Percentiles rank a stretch among this genome's conserved stretches.
Conservation (phyloP, 225 moss, liverwort and hornwort genomes). For the Pseudoscleropodium purum region DNA sequence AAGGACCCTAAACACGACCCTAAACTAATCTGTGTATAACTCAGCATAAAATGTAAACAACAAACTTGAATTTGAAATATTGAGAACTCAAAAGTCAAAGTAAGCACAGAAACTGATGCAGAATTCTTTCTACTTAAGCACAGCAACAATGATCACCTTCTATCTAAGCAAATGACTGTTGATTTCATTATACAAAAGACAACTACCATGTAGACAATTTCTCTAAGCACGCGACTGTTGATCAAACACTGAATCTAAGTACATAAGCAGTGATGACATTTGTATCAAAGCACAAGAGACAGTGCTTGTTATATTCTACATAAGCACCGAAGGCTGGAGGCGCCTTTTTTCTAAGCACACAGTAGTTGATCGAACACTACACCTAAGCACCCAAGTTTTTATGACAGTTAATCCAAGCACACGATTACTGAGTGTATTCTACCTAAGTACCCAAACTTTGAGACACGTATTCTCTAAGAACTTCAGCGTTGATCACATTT, state of each 20-base stretch:
- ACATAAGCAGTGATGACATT: not conserved
- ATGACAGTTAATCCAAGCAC: not conserved
- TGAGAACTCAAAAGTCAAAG: not conserved
- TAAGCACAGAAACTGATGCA: not conserved
- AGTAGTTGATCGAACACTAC: not conserved
- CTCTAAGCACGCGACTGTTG: not conserved
- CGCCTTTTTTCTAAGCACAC: not conserved
- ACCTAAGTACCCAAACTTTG: not conserved
- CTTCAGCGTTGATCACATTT: not conserved
- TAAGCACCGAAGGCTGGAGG: not conserved
- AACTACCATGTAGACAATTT: not conserved
- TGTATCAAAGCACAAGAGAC: not conserved
- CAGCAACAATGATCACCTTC: not conserved
- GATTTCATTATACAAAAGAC: not conserved
- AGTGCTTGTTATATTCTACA: not conserved
- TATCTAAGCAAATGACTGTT: not conserved
- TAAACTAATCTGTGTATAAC: not conserved
- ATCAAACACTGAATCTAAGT: not conserved
- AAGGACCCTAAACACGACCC: not conserved
- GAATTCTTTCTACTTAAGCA: not conserved
- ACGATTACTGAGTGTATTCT: not conserved
- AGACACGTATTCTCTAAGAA: not conserved
- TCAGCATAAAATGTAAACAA: not conserved
- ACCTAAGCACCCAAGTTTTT: not conserved
- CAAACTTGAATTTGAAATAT: not conserved